Evolutionary conservation across 2,329 filamentous ascomycete genomes (phyloP), one percentile per base, ranked within the genome.

Genomic region (Xylariaceae sp.): DNA sequence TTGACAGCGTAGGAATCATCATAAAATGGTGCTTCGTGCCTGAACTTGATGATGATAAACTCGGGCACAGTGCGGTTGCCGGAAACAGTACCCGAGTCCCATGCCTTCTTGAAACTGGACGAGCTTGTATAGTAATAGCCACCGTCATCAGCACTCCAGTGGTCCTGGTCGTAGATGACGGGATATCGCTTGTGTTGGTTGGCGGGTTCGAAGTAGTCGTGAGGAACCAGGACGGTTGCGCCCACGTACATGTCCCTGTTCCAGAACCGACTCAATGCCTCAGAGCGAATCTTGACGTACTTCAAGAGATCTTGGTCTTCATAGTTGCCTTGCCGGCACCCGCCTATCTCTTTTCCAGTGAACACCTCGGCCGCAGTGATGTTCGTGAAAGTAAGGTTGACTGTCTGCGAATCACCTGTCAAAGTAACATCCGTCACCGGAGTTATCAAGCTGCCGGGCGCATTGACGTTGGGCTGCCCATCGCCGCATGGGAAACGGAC

Each of bases 221-320:
- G 23, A 11, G 45, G 45, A 4, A 47, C 43, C 13, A 47, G 33
- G 14, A 47, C 23, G 16, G 40, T 47, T 5, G 45, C 45, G 27
- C 45, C 45, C 8, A 47, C 43, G 32, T 48, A 48, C 43, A 47
- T 48, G 36, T 48, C 45, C 29, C 45, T 43, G 16, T 38, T 39
- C 45, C 45, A 47, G 33, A 46, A 47, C 18, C 36, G 15, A 29
- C 36, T 43, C 11, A 47, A 35, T 21, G 35, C 39, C 23, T 38
- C 35, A 29, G 43, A 46, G 29, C 29, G 43, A 22, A 47, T 47
- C 38, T 47, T 47, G 11, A 47, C 42, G 22, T 45, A 39, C 30
- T 47, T 47, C 21, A 47, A 32, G 3, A 27, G 34, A 26, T 36
- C 31, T 11, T 36, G 44, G 19, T 47, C 43, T 10, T 32, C 43